Evolutionary conservation across 768 basidiomycete species (phyloP).

Genomic region (Hypholoma sublateritium): DNA sequence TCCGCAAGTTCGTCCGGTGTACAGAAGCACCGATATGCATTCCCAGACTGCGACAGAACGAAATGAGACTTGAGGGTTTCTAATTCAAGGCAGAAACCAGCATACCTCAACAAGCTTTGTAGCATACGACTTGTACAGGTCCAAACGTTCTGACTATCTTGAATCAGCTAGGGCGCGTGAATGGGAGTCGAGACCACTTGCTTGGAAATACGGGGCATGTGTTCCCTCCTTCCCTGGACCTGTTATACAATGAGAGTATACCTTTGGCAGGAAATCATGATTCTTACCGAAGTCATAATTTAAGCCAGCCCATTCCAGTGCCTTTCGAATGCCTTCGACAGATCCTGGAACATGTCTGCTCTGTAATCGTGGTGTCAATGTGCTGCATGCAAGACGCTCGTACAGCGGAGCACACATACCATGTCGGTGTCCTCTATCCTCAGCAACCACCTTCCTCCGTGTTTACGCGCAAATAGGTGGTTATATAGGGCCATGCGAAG

Average conservation of each 20-base stretch:
- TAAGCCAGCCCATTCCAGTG: conserved; percentile 88
- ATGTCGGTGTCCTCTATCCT: conserved; percentile 95
- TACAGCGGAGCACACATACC: conserved; percentile 41
- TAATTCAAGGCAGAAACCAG: conserved; percentile 3
- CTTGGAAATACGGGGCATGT: conserved; percentile 87
- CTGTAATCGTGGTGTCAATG: conserved; percentile 36
- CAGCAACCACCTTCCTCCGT: conserved; percentile 86
- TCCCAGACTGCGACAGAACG: conserved; percentile 55
- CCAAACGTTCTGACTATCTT: conserved; percentile 82
- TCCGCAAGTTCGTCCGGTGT: conserved; percentile 65
- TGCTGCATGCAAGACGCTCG: too few relatives aligned
- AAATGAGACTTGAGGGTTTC: too few relatives aligned
- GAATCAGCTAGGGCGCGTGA: not conserved
- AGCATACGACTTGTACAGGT: conserved; percentile 78
- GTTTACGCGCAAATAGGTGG: conserved; percentile 78
- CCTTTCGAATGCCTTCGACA: conserved; percentile 74
- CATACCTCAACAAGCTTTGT: conserved; percentile 74
- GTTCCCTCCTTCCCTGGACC: conserved; percentile 78
- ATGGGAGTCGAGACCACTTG: conserved; percentile 25
- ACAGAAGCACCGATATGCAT: conserved; percentile 97
- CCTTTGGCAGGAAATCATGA: not conserved
- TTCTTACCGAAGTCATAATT: conserved; percentile 85
- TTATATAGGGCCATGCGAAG: conserved; percentile 94
- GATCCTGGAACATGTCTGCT: conserved; percentile 79
- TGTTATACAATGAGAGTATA: conserved; percentile 26